A percentile compares a stretch with the other conserved stretches of the same genome.
Evolutionary conservation across 257 asterid species (phyloP).

Genomic region (Apocynum venetum): DNA sequence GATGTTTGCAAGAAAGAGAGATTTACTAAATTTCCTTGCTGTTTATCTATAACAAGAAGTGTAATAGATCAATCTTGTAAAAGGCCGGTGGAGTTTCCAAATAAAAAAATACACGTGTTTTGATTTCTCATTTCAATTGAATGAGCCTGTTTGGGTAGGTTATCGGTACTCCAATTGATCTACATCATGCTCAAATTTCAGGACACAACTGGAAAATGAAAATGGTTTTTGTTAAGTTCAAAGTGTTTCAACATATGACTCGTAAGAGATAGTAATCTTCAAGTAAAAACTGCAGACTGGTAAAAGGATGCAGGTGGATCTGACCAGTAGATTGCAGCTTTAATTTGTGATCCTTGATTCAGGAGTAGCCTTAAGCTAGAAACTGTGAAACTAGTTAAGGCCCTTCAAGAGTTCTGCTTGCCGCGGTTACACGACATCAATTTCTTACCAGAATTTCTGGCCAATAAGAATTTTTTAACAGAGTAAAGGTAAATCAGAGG

Average conservation of each 20-base stretch:
- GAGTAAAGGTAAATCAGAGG: background rate
- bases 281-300: background rate
- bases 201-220: background rate
- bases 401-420: background rate
- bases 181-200: background rate
- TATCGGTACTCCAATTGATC: background rate
- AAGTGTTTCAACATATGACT: background rate
- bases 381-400: background rate
- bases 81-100: background rate
- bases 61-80: background rate
- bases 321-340: background rate
- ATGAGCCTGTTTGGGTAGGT: background rate
- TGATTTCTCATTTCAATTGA: background rate
- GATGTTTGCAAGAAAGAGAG: no score
- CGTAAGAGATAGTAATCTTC: no score
- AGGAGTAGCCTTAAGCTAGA: background rate
- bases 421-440: background rate
- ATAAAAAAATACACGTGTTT: background rate
- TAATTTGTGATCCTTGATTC: background rate
- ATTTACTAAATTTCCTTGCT: background rate
- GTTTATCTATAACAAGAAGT: background rate
- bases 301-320: background rate
- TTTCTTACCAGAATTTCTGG: background rate
- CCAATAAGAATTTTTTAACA: background rate
- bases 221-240: no score